A percentile compares a stretch with the other conserved stretches of the same genome.
Evolutionary conservation across 2,329 filamentous ascomycete genomes (phyloP).

Genomic region (Aspergillus sp.): DNA sequence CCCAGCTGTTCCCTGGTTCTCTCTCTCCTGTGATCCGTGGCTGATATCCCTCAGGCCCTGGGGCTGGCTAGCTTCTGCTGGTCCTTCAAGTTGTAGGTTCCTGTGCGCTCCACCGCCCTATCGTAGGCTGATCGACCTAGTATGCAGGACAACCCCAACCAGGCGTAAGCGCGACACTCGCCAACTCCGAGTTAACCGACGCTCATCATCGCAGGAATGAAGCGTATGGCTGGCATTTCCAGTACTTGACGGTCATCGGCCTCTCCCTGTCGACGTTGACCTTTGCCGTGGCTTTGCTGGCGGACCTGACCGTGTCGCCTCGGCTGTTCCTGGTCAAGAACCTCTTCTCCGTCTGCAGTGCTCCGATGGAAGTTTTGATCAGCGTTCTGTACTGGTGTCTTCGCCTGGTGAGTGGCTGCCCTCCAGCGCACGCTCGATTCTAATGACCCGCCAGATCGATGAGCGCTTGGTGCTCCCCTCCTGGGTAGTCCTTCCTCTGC

Average conservation of each 20-base stretch:
- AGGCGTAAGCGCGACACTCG: conserved; percentile 22
- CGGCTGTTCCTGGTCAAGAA: conserved; percentile 51
- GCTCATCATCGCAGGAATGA: conserved; percentile 36
- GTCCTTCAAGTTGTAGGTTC: conserved; percentile 39
- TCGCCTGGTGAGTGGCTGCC: conserved; percentile 32
- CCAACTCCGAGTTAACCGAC: not conserved
- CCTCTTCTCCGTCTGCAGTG: conserved; percentile 46
- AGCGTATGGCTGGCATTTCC: conserved; percentile 57
- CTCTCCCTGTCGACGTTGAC: conserved; percentile 47
- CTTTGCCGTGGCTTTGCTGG: conserved; percentile 45
- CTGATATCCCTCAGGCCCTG: conserved; percentile 19
- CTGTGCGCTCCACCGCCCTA: no score
- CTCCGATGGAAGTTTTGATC: conserved; percentile 53
- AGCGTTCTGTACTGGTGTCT: conserved; percentile 53
- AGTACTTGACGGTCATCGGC: conserved; percentile 56
- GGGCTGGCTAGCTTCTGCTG: conserved; percentile 35
- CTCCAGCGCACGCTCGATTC: not conserved
- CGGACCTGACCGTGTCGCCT: conserved; percentile 45
- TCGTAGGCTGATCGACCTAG: no score
- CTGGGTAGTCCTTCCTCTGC: conserved; percentile 26
- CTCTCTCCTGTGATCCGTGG: conserved; percentile 5
- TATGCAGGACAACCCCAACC: conserved; percentile 35
- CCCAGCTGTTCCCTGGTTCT: conserved; percentile 1
- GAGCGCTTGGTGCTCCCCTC: conserved; percentile 42
- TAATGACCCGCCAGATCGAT: conserved; percentile 25